Percentiles rank a stretch among this genome's conserved stretches.
These are phyloP conservation scores for Paragyromitra xinjiangensis DNA, from an alignment of 495 filamentous ascomycete species.

Conservation along the genomic window DNA sequence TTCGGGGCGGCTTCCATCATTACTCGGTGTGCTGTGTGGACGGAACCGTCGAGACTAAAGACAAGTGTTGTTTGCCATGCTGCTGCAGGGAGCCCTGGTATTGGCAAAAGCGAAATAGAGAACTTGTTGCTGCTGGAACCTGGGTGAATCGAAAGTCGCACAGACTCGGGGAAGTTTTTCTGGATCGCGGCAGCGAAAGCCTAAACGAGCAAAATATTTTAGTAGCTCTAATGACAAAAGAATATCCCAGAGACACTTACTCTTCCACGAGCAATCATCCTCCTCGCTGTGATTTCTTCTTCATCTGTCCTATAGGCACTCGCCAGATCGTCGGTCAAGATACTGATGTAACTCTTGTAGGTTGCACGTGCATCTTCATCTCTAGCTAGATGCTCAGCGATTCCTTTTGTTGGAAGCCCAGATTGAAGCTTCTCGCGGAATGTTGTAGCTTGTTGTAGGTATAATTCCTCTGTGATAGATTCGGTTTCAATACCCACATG, in stretches of 20 bases:
- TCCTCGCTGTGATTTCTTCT: slow-evolving; percentile 63
- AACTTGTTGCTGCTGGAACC: slow-evolving; percentile 66
- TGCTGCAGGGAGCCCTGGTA: slow-evolving; percentile 53
- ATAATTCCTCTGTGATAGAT: slow-evolving; percentile 22
- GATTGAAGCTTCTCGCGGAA: slow-evolving; percentile 34
- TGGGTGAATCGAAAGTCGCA: slow-evolving; percentile 70
- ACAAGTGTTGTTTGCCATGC: slow-evolving; percentile 64
- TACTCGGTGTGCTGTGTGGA: slow-evolving; percentile 57
- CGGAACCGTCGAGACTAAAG: slow-evolving; percentile 58
- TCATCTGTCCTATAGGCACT: slow-evolving; percentile 62
- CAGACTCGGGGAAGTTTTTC: slow-evolving; percentile 61
- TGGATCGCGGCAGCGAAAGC: slow-evolving; percentile 67
- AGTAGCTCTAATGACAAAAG: not conserved
- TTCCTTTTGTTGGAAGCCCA: slow-evolving; percentile 8
- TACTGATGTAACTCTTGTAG: slow-evolving; percentile 69
- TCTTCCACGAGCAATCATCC: slow-evolving; percentile 68
- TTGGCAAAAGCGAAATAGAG: slow-evolving; percentile 63
- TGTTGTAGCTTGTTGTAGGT: slow-evolving; percentile 8
- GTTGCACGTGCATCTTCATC: slow-evolving; percentile 67
- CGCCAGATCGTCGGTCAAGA: slow-evolving; percentile 61
- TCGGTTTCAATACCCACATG: slow-evolving; percentile 58
- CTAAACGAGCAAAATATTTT: slow-evolving; percentile 43
- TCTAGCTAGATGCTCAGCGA: slow-evolving; percentile 57
- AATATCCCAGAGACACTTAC: slow-evolving; percentile 40
- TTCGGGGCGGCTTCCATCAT: slow-evolving; percentile 58